phyloP scores from a whole-genome alignment of 1,284 basidiomycete genomes.

The Ganoderma sinense region DNA sequence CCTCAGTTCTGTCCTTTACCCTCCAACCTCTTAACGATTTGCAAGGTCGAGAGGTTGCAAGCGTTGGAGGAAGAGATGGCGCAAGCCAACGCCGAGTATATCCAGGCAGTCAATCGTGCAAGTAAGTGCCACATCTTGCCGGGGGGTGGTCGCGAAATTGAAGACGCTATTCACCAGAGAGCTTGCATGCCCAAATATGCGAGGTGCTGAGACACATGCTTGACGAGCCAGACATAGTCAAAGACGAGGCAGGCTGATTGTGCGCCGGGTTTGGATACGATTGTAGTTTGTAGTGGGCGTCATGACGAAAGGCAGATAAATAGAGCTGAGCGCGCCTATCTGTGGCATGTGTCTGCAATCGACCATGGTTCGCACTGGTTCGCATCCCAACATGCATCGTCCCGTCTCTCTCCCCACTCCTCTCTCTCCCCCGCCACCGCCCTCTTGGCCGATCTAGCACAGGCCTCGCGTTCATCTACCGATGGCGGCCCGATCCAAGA shows the following conservation, averaged over 20 bases:
- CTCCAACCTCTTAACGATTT: not conserved
- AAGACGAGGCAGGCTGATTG: slow-evolving; percentile 28
- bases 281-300: not conserved
- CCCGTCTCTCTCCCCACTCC: not conserved
- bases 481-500: slow-evolving; percentile 15
- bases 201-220: slow-evolving; percentile 68
- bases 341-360: not conserved
- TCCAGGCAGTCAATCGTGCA: slow-evolving; percentile 71
- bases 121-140: slow-evolving; percentile 55
- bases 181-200: slow-evolving; percentile 66
- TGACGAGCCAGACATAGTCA: slow-evolving; percentile 45
- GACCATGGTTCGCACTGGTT: slow-evolving; percentile 11
- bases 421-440: not conserved
- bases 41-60: slow-evolving; percentile 69
- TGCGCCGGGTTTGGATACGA: not conserved
- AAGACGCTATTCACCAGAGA: slow-evolving; percentile 48
- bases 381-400: slow-evolving; percentile 11
- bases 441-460: not conserved
- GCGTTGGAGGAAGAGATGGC: slow-evolving; percentile 72
- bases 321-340: slow-evolving; percentile 19
- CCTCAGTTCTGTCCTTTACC: not conserved
- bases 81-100: slow-evolving; percentile 76
- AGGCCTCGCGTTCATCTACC: not conserved
- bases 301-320: not conserved
- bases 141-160: not conserved